Conservation (phyloP, 139 green algal genomes). For the Zygnema cylindricum region DNA sequence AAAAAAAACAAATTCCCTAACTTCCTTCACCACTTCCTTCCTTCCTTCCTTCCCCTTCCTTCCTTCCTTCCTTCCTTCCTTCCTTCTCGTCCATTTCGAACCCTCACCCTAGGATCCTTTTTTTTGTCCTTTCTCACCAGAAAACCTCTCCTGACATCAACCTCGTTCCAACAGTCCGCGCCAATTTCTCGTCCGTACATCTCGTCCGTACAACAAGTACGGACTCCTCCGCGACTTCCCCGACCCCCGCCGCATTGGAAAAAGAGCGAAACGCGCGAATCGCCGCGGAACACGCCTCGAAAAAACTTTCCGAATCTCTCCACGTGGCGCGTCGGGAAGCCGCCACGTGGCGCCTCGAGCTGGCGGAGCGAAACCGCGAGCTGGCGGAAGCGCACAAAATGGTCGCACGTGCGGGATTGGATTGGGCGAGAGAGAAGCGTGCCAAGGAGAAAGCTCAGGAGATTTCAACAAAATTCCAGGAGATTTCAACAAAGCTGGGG, state of each 20-base stretch:
- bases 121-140: background rate
- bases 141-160: background rate
- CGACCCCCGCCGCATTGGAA: background rate
- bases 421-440: conserved; percentile 19
- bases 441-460: conserved; percentile 1
- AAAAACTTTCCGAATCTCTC: conserved; percentile 7
- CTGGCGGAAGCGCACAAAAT: conserved; percentile 14
- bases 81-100: background rate
- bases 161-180: background rate
- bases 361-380: conserved; percentile 13
- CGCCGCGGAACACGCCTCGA: background rate
- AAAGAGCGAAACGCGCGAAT: background rate
- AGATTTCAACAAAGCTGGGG: conserved; percentile 13
- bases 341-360: background rate
- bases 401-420: conserved; percentile 15
- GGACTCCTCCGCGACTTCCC: background rate
- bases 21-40: background rate
- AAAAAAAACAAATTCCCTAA: background rate
- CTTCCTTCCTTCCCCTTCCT: background rate
- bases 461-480: background rate
- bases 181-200: background rate
- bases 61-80: background rate
- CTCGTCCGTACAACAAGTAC: background rate
- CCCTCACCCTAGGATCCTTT: background rate
- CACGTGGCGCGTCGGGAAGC: background rate